Evolutionary conservation across 2,329 filamentous ascomycete species (phyloP).

Genomic region (Elsinoe batatas): DNA sequence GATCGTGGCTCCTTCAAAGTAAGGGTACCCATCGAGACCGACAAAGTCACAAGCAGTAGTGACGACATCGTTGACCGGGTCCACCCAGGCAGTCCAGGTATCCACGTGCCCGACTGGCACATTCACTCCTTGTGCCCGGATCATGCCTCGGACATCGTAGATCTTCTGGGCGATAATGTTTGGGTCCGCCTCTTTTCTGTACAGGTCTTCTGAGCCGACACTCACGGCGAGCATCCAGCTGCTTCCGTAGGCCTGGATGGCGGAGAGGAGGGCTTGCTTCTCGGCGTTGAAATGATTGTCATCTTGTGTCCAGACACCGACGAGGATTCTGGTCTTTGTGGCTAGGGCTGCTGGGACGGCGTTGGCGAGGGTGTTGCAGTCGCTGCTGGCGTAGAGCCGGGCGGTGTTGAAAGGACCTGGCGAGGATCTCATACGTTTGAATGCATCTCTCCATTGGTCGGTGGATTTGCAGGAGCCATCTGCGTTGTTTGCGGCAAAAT

Average conservation of each 20-base stretch:
- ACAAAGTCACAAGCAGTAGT: conserved; percentile 65
- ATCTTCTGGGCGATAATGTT: conserved; percentile 36
- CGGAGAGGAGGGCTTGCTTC: conserved; percentile 49
- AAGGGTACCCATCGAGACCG: conserved; percentile 66
- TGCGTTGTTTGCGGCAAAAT: conserved; percentile 31
- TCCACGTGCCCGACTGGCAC: conserved; percentile 73
- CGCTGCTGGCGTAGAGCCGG: conserved; percentile 56
- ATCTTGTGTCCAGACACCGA: conserved; percentile 50
- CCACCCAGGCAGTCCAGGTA: conserved; percentile 68
- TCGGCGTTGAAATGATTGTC: conserved; percentile 47
- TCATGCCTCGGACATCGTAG: conserved; percentile 44
- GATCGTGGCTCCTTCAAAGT: conserved; percentile 61
- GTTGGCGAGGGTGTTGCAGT: conserved; percentile 41
- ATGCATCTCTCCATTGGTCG: conserved; percentile 29
- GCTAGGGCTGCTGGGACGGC: conserved; percentile 49
- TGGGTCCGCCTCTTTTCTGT: conserved; percentile 42
- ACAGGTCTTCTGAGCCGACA: conserved; percentile 59
- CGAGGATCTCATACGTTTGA: conserved; percentile 23
- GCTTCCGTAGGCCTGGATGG: conserved; percentile 45
- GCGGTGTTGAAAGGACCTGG: conserved; percentile 50
- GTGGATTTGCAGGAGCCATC: conserved; percentile 32
- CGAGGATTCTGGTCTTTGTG: conserved; percentile 51
- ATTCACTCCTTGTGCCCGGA: conserved; percentile 34
- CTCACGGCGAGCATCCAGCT: conserved; percentile 55
- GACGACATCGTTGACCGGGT: conserved; percentile 60